A percentile compares a stretch with the other conserved stretches of the same genome.
phyloP scores from a whole-genome alignment of 192 early-diverging fungal species.

The Linnemannia exigua region DNA sequence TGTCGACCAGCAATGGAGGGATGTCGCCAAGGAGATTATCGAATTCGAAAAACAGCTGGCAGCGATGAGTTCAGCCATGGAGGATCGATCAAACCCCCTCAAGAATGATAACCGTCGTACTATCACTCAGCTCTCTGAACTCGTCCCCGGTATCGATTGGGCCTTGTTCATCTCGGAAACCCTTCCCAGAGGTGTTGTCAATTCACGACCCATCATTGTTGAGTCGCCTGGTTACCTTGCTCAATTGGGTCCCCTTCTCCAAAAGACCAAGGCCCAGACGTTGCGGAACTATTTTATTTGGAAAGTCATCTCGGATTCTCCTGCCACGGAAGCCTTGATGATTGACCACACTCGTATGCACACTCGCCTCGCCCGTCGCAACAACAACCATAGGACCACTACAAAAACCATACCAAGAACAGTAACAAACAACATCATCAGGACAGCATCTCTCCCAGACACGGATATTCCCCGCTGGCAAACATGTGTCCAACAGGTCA shows the following conservation, averaged over 20 bases:
- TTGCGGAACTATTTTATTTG: constrained; percentile 65
- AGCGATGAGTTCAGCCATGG: constrained; percentile 45
- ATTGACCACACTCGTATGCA: constrained; percentile 28
- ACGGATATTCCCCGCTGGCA: constrained; percentile 20
- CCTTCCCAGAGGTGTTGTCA: constrained; percentile 1
- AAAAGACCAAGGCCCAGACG: background rate
- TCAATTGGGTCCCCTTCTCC: constrained; percentile 7
- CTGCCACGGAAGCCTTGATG: background rate
- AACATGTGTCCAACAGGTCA: constrained; percentile 42
- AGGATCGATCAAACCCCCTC: constrained; percentile 58
- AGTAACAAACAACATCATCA: too few relatives aligned
- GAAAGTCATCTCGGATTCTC: constrained; percentile 46
- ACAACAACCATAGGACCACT: too few relatives aligned
- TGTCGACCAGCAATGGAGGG: constrained; percentile 16
- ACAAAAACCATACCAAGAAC: too few relatives aligned
- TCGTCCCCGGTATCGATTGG: constrained; percentile 48
- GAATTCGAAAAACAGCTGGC: constrained; percentile 68
- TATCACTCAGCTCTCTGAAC: background rate
- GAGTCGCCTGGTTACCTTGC: constrained; percentile 29
- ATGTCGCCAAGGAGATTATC: constrained; percentile 58
- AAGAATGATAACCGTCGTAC: constrained; percentile 59
- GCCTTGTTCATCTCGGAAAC: constrained; percentile 20
- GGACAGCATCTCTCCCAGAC: constrained; percentile 11
- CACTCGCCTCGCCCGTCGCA: constrained; percentile 14
- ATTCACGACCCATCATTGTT: constrained; percentile 2